Percentiles rank a stretch among this genome's conserved stretches.
Evolutionary conservation across 805 yeast species (phyloP).

Genomic region (Torulaspora indica): DNA sequence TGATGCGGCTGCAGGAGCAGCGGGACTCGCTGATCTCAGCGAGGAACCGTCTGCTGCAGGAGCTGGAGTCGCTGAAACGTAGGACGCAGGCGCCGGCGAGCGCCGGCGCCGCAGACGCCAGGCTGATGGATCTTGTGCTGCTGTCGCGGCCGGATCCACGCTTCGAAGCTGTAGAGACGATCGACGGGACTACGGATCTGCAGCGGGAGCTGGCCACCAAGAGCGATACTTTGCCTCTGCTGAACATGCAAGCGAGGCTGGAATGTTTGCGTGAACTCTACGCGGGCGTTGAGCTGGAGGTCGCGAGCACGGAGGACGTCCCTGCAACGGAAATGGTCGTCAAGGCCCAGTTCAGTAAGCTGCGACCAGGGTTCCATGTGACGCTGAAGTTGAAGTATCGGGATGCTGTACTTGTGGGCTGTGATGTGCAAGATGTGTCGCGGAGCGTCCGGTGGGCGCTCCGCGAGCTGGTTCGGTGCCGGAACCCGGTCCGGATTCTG

Average conservation of each 20-base stretch:
- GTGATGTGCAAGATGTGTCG: conserved; percentile 4
- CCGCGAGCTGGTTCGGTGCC: conserved; percentile 2
- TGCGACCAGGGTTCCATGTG: background rate
- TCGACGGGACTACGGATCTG: conserved; percentile 21
- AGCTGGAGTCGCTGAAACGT: conserved; percentile 15
- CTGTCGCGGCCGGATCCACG: too few species aligned
- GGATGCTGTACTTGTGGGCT: conserved; percentile 2
- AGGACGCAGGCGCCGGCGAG: background rate
- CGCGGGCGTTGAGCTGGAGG: conserved; percentile 14
- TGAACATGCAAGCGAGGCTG: conserved; percentile 25
- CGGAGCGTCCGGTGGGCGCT: conserved; percentile 10
- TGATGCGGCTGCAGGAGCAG: conserved; percentile 20
- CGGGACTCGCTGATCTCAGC: conserved; percentile 18
- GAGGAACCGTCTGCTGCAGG: conserved; percentile 19
- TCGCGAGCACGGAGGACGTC: conserved; percentile 1
- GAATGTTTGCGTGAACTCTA: conserved; percentile 18
- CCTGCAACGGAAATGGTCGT: background rate
- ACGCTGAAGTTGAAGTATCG: conserved; percentile 5
- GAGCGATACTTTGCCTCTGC: conserved; percentile 29
- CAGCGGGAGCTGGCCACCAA: conserved; percentile 23
- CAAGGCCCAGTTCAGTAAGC: background rate
- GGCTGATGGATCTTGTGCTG: conserved; percentile 9
- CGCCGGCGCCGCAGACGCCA: background rate
- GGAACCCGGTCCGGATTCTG: conserved; percentile 17
- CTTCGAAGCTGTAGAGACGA: conserved; percentile 3